Conservation (phyloP, 1,284 basidiomycete genomes). For the Chalciporus sp. region DNA sequence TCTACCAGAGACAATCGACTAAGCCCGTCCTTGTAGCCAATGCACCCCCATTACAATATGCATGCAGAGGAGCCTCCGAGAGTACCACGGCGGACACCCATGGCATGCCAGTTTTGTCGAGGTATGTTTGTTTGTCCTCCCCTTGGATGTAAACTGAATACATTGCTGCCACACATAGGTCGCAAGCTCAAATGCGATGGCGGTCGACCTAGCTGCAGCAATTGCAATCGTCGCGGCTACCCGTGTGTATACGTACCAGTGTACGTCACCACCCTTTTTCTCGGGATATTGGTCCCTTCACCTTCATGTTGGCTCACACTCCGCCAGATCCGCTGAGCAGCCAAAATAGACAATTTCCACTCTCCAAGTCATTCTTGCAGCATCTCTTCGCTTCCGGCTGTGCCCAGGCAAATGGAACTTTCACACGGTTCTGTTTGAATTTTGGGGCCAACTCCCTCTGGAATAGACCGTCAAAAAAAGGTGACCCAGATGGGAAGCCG, state of each 20-base stretch:
- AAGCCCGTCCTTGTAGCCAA: constrained; percentile 7
- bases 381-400: constrained; percentile 26
- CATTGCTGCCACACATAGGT: constrained; percentile 35
- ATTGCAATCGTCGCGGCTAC: constrained; percentile 52
- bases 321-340: constrained; percentile 31
- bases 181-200: constrained; percentile 66
- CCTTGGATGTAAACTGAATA: background rate
- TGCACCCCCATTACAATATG: constrained; percentile 16
- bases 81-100: constrained; percentile 51
- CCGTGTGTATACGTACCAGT: constrained; percentile 56
- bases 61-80: constrained; percentile 35
- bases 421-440: constrained; percentile 24
- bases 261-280: constrained; percentile 38
- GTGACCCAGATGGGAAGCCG: constrained; percentile 12
- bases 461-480: constrained; percentile 3
- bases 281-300: constrained; percentile 5
- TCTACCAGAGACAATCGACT: background rate
- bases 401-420: constrained; percentile 19
- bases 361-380: constrained; percentile 10
- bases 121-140: constrained; percentile 35
- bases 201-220: constrained; percentile 50
- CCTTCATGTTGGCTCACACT: constrained; percentile 13
- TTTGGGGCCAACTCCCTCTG: constrained; percentile 12
- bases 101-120: constrained; percentile 62
- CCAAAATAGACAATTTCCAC: constrained; percentile 32